Base-by-base conservation (phyloP, 495 filamentous ascomycete genomes). In the Penicillium simplicissimum region DNA sequence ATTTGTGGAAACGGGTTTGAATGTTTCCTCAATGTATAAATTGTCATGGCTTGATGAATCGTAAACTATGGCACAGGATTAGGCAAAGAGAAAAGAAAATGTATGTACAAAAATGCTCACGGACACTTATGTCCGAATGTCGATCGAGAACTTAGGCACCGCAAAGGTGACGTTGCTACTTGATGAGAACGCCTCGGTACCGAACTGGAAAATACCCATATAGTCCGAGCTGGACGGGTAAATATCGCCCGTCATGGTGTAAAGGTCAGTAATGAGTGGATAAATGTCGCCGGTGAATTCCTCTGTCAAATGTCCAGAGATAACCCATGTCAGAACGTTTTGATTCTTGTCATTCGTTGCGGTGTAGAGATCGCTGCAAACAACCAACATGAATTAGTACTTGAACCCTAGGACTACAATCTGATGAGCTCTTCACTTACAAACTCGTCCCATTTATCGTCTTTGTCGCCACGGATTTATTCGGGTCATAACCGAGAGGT, bases 181-280 rank as follows among this genome's bases (percentile, higher is more conserved):
- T 1, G 68, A 42, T 4, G 52, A 71, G 62, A 65, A 77, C 5
- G 71, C 67, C 49, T 79, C 75, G 0, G 74, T 67, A n/a, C 77
- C 77, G 38, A 79, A 76, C 42, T 68, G 64, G 56, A 77, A 66
- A 48, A 72, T 62, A 15, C 77, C 77, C 52, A 80, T 59, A 57
- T 71, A 77, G 47, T 76, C 74, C 1, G 38, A 21, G 1, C 38
- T 58, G 2, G 59, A 42, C 5, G 76, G 76, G 42, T 72, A 69
- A 5, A 55, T 28, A 23, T 57, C 47, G 1, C 58, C 67, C 8
- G 37, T 47, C 34, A 70, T 10, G 1, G 51, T 48, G 57, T 70
- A 68, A 1, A 77, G 73, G 35, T 69, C 59, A 23, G 61, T 68
- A 57, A 79, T 67, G n/a, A 79, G 66, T 1, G 72, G 71, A 23